phyloP scores from a whole-genome alignment of 2,329 filamentous ascomycete genomes.

The Periconia sp. region DNA sequence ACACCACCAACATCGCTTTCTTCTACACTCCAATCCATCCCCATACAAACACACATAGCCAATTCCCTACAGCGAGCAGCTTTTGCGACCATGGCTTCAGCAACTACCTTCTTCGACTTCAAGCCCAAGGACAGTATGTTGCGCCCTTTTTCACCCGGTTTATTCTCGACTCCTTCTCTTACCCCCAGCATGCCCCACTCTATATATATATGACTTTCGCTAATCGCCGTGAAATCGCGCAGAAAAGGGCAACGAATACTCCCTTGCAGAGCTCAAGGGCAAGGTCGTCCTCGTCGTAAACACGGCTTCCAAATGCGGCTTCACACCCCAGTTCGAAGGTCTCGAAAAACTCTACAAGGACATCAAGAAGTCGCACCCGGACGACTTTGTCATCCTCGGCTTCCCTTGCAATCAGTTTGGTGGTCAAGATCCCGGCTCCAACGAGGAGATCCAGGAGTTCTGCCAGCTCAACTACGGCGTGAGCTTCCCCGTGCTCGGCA shows the following conservation, averaged over 20 bases:
- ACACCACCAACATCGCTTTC: neutral
- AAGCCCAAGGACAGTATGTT: conserved; percentile 76
- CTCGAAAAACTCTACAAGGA: conserved; percentile 88
- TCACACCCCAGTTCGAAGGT: conserved; percentile 91
- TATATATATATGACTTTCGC: neutral
- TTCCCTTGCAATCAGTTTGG: conserved; percentile 99
- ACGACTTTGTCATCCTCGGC: conserved; percentile 84
- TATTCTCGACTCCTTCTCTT: neutral
- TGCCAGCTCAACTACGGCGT: conserved; percentile 96
- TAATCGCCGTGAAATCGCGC: conserved; percentile 5
- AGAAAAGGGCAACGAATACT: conserved; percentile 74
- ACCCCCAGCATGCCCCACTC: neutral
- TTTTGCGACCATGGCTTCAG: conserved; percentile 62
- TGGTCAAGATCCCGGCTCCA: conserved; percentile 78
- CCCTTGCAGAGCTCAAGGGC: conserved; percentile 73
- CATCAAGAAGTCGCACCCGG: conserved; percentile 67
- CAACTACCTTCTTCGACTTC: conserved; percentile 79
- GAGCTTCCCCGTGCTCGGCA: conserved; percentile 85
- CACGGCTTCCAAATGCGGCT: conserved; percentile 97
- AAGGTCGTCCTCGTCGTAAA: conserved; percentile 97
- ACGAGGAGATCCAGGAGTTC: conserved; percentile 65
- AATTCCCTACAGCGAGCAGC: neutral
- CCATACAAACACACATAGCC: neutral
- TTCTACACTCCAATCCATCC: neutral
- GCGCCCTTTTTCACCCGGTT: neutral